Base-by-base conservation (phyloP, 805 yeast species). In the Starmerella gropengiesseri region DNA sequence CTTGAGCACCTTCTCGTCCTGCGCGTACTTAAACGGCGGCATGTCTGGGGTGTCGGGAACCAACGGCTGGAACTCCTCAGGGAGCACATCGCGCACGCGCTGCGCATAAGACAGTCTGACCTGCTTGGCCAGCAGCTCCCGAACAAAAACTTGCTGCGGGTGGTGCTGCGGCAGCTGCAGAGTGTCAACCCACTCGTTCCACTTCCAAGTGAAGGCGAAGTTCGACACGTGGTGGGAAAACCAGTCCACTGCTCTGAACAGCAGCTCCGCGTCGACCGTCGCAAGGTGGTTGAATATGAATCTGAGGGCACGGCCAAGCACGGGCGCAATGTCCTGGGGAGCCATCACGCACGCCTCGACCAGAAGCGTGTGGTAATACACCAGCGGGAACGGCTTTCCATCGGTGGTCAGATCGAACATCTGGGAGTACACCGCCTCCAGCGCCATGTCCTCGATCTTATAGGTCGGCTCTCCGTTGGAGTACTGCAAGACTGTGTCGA, bases 161-260 rank as follows among this genome's bases (percentile, higher is more conserved):
- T 83, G 87, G 55, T 73, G 76, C 13, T 56, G 54, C 22, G 69
- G 64, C 26, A 65, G 59, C 27, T 71, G 64, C 9, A 66, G 60
- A 7, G 65, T 61, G 9, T 53, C 60, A 21, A 71, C 74, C 98
- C 98, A 91, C 60, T 87, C 97, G 49, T 74, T 76, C 98, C 98
- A 91, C 58, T 86, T 85, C 99, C 99, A 91, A 28, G 87, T 83
- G 63, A 84, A 91, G 44, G 81, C 86, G 61, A 89, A 91, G 59
- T 89, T 91, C 55, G 94, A 81, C 60, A 91, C 74, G 62, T 91
- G 98, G 43, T 83, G 78, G 1, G 94, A 71, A 67, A 93, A 78
- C 97, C 97, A 91, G 61, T 82, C 89, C 54, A 84, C 67, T 51
- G 75, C 81, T 46, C 87, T 68, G 46, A 75, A 69, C 50, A 77